Conservation (phyloP, 192 early-diverging fungal genomes). For the Funneliformis geosporum region DNA sequence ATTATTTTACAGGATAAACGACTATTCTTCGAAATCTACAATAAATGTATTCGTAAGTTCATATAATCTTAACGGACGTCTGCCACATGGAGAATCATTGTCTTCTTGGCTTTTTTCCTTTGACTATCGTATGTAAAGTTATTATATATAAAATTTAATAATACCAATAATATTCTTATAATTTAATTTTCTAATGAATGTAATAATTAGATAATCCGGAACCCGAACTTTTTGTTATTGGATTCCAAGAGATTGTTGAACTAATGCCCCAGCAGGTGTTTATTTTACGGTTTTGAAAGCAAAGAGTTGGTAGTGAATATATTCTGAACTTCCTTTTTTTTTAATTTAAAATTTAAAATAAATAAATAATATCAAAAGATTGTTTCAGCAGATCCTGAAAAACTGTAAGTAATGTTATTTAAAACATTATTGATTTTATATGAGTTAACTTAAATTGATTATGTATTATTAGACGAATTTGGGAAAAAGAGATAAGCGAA, state of each 20-base stretch:
- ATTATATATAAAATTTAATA: background rate
- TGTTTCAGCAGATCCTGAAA: constrained; percentile 62
- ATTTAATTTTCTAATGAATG: background rate
- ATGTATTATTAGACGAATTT: constrained; percentile 36
- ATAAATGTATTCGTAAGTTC: constrained; percentile 81
- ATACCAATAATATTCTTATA: background rate
- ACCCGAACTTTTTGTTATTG: constrained; percentile 85
- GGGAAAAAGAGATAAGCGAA: constrained; percentile 55
- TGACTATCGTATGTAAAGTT: constrained; percentile 37
- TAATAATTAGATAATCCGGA: constrained; percentile 39
- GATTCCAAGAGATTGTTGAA: constrained; percentile 97
- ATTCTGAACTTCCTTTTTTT: background rate
- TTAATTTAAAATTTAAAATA: background rate
- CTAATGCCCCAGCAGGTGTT: constrained; percentile 65
- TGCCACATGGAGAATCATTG: constrained; percentile 63
- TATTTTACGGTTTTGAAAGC: background rate
- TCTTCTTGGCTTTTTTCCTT: constrained; percentile 65
- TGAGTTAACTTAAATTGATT: background rate
- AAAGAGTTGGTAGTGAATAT: background rate
- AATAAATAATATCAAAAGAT: constrained; percentile 53
- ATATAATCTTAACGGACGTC: constrained; percentile 89
- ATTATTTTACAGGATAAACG: constrained; percentile 39
- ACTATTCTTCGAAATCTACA: constrained; percentile 60
- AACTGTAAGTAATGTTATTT: constrained; percentile 49
- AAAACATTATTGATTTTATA: background rate